phyloP scores from a whole-genome alignment of 495 filamentous ascomycete species.

The Podospora pseudoanserina region DNA sequence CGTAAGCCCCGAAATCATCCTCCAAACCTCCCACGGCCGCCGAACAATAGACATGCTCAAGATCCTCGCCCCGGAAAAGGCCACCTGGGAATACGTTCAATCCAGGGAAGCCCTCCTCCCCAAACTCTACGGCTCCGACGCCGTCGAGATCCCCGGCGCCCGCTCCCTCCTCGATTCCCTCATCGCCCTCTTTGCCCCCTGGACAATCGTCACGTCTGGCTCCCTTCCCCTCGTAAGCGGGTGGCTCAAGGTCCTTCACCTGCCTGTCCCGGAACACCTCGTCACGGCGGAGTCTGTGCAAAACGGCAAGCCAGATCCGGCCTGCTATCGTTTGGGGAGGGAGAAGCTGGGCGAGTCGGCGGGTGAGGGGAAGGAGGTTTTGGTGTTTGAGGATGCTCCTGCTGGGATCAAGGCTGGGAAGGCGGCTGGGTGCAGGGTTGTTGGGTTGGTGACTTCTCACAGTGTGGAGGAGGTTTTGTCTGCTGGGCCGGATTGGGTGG shows the following conservation, averaged over 20 bases:
- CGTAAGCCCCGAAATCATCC: constrained; percentile 74
- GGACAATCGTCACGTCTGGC: constrained; percentile 93
- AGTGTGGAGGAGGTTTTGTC: constrained; percentile 62
- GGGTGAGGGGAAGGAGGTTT: constrained; percentile 41
- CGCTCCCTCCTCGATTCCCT: constrained; percentile 43
- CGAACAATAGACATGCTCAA: constrained; percentile 76
- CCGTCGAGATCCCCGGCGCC: constrained; percentile 74
- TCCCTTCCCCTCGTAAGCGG: constrained; percentile 75
- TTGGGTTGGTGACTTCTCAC: constrained; percentile 86
- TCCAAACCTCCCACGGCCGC: constrained; percentile 81
- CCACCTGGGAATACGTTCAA: constrained; percentile 87
- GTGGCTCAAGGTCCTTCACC: constrained; percentile 75
- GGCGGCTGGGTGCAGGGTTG: constrained; percentile 81
- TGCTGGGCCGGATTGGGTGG: constrained; percentile 83
- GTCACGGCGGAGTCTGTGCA: constrained; percentile 83
- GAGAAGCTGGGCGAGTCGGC: constrained; percentile 54
- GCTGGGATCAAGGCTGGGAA: constrained; percentile 89
- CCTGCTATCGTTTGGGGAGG: constrained; percentile 74
- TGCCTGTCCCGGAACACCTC: constrained; percentile 69
- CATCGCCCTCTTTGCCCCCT: constrained; percentile 53
- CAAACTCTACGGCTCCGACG: constrained; percentile 68
- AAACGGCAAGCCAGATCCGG: constrained; percentile 83
- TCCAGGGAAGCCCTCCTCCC: constrained; percentile 76
- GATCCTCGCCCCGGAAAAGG: constrained; percentile 71
- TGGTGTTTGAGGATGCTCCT: constrained; percentile 91